phyloP scores from a whole-genome alignment of 306 rosid species.

The Ormosia semicastrata region DNA sequence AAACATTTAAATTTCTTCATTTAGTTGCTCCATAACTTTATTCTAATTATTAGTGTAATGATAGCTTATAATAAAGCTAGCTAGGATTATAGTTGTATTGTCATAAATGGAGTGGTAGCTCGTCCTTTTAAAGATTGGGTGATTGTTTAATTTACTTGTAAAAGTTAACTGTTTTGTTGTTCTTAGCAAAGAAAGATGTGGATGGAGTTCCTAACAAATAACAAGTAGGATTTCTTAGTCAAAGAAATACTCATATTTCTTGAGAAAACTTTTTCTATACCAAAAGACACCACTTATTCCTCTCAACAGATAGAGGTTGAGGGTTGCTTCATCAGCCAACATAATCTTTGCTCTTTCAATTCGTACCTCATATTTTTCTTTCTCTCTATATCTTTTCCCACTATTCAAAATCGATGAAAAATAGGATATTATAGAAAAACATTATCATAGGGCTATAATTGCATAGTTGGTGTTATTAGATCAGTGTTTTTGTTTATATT shows the following conservation, averaged over 20 bases:
- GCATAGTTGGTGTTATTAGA: too few species aligned
- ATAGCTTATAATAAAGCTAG: slow-evolving; percentile 3
- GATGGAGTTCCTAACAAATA: slow-evolving; percentile 9
- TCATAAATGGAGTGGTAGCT: slow-evolving; percentile 30
- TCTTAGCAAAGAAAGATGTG: neutral
- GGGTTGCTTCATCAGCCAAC: slow-evolving; percentile 52
- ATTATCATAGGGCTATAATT: neutral
- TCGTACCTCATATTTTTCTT: neutral
- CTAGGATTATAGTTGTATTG: slow-evolving; percentile 18
- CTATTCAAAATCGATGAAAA: neutral
- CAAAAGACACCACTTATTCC: slow-evolving; percentile 34
- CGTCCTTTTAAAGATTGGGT: slow-evolving; percentile 22
- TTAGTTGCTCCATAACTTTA: neutral
- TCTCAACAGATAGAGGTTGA: slow-evolving; percentile 50
- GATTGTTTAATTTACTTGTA: neutral
- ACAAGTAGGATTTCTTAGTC: slow-evolving; percentile 39
- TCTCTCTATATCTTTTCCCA: neutral
- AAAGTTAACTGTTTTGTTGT: neutral
- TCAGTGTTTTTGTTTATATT: neutral
- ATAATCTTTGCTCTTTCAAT: slow-evolving; percentile 36
- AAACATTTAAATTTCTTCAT: neutral
- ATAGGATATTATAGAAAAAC: neutral
- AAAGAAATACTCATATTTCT: slow-evolving; percentile 20
- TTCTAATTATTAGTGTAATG: slow-evolving; percentile 20
- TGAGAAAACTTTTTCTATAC: slow-evolving; percentile 15